phyloP scores from a whole-genome alignment of 2,329 filamentous ascomycete species.

The Diaporthe helianthi region DNA sequence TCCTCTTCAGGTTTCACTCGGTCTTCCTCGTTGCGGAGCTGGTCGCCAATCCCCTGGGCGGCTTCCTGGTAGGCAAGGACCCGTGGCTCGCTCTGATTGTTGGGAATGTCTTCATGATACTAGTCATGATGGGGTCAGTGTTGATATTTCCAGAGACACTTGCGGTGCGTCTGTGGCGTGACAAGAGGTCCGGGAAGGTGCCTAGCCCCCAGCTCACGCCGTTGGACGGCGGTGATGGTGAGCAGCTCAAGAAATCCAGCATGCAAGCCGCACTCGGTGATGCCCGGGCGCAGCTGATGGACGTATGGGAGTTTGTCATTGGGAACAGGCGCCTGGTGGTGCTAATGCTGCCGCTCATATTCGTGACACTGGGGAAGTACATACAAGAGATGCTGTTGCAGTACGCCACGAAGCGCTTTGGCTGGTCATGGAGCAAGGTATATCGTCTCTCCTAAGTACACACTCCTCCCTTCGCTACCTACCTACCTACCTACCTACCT shows the following conservation, averaged over 20 bases:
- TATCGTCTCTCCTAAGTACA: too few relatives aligned
- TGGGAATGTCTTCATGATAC: conserved; percentile 42
- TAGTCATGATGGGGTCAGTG: conserved; percentile 42
- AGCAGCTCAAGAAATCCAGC: conserved; percentile 19
- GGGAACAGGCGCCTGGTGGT: conserved; percentile 47
- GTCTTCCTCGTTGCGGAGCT: conserved; percentile 48
- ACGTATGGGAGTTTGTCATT: conserved; percentile 46
- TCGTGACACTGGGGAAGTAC: conserved; percentile 44
- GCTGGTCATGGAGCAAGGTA: conserved; percentile 55
- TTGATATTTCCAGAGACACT: conserved; percentile 53
- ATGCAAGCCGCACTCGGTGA: conserved; percentile 36
- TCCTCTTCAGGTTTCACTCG: conserved; percentile 51
- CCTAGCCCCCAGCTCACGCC: not conserved
- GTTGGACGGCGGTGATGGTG: not conserved
- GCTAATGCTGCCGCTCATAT: conserved; percentile 47
- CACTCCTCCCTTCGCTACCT: too few relatives aligned
- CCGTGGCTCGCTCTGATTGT: conserved; percentile 51
- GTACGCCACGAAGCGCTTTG: conserved; percentile 59
- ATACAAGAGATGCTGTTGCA: conserved; percentile 54
- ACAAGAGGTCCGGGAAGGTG: conserved; percentile 35
- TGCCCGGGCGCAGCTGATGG: conserved; percentile 21
- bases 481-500: too few relatives aligned
- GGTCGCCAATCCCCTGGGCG: conserved; percentile 49
- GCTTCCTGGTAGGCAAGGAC: conserved; percentile 47
- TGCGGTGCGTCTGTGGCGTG: conserved; percentile 42